phyloP scores from a whole-genome alignment of 2,329 filamentous ascomycete species.

The Ophiocordyceps sinensis region DNA sequence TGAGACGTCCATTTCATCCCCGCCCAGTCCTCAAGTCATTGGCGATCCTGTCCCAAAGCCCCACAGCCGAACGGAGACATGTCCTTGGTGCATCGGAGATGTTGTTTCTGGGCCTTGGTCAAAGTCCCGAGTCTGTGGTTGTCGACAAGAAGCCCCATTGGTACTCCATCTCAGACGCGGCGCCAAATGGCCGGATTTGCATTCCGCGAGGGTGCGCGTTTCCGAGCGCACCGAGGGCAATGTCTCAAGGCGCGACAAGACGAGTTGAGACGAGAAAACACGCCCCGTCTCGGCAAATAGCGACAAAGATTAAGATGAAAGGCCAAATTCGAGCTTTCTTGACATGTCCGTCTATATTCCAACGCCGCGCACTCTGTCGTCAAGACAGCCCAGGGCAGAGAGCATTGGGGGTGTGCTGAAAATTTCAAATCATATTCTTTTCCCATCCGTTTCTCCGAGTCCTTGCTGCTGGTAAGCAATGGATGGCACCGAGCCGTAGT shows the following conservation, averaged over 20 bases:
- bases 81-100: conserved; percentile 1
- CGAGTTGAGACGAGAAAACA: conserved; percentile 5
- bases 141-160: neutral
- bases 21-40: conserved; percentile 2
- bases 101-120: neutral
- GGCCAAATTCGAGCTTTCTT: conserved; percentile 8
- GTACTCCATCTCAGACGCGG: conserved; percentile 16
- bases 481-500: conserved; percentile 21
- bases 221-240: neutral
- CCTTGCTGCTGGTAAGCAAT: conserved; percentile 24
- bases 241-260: conserved; percentile 5
- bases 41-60: conserved; percentile 7
- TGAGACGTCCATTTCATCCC: conserved; percentile 4
- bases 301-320: conserved; percentile 3
- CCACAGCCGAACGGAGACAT: conserved; percentile 1
- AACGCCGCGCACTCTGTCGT: conserved; percentile 16
- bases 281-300: conserved; percentile 1
- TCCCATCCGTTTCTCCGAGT: conserved; percentile 8
- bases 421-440: conserved; percentile 1
- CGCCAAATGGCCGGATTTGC: conserved; percentile 13
- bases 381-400: conserved; percentile 3
- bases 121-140: conserved; percentile 1
- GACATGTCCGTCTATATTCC: conserved; percentile 15
- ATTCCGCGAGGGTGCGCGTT: conserved; percentile 10
- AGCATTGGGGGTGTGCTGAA: neutral